Base-by-base conservation (phyloP, 2,329 filamentous ascomycete species). In the Aureobasidium pullulans region DNA sequence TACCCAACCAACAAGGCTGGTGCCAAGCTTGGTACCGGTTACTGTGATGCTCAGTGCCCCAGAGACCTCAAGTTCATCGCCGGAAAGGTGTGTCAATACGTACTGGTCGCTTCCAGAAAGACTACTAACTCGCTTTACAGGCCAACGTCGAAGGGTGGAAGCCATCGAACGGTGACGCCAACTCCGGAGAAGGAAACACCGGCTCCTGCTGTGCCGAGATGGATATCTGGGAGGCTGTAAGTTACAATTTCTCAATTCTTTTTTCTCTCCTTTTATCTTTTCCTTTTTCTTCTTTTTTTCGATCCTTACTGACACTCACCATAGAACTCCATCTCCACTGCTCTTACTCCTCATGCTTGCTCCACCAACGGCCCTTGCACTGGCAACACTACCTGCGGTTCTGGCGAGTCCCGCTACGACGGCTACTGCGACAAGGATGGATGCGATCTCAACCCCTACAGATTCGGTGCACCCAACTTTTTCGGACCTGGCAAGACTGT, bases 151-250 rank as follows among this genome's bases (percentile, higher is more conserved):
- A 49, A 19, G 66, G 63, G 48, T 70, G 69, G 69, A 62, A 59
- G 1, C 62, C 62, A 1, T 64, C 65, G 4, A 58, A 57, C 29
- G 64, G 61, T 48, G 64, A 69, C 39, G 59, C 63, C 13, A 67
- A 69, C 60, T 66, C 67, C 15, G 69, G 69, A 40, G 64, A 61
- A 15, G 64, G 66, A 44, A 70, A 73, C 57, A 34, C 79, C 52
- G 85, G 85, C 62, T 77, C 84, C 40, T 87, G 85, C 79, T 88
- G 85, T 71, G 74, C 80, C 44, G 85, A 88, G 72, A 84, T 88
- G 80, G 85, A 88, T 66, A 78, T 85, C 71, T 87, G 84, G 84
- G 84, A 88, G 74, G 84, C 57, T 31, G 48, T 52, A n/a, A n/a
- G n/a, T n/a, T n/a, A n/a, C n/a, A n/a, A n/a, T n/a, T n/a, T n/a